These are phyloP conservation scores for Nakaseomyces delphensis DNA, from an alignment of 1,139 yeast genomes.

Conservation along the genomic window DNA sequence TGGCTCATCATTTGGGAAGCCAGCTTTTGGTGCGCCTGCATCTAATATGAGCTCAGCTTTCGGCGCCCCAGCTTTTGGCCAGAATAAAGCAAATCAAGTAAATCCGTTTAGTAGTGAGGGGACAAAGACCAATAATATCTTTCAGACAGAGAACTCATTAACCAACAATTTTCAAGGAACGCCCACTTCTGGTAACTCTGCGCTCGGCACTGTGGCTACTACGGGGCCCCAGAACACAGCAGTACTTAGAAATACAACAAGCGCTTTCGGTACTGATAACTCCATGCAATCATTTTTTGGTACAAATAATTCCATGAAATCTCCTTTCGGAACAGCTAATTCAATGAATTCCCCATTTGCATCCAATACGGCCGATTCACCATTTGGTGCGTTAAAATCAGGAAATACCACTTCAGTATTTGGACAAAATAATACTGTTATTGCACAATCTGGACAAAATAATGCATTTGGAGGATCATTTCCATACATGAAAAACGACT, in stretches of 20 bases:
- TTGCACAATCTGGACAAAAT: background rate
- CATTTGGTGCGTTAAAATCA: background rate
- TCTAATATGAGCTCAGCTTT: constrained; percentile 8
- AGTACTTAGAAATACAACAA: background rate
- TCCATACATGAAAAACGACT: constrained; percentile 10
- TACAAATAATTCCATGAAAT: background rate
- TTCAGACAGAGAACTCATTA: background rate
- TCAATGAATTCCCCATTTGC: constrained; percentile 2
- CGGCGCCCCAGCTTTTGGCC: constrained; percentile 15
- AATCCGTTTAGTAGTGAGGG: constrained; percentile 6
- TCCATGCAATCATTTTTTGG: background rate
- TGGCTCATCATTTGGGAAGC: background rate
- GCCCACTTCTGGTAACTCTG: background rate
- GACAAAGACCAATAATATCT: background rate
- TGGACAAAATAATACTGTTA: background rate
- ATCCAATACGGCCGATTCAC: background rate
- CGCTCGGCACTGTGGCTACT: background rate
- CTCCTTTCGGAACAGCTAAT: background rate
- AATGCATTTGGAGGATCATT: constrained; percentile 3
- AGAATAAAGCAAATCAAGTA: background rate
- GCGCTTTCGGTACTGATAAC: background rate
- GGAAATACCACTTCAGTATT: background rate
- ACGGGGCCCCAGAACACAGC: background rate
- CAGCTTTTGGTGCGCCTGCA: background rate
- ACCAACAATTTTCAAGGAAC: background rate